Base-by-base conservation (phyloP, 306 rosid genomes). In the Bauhinia variegata region DNA sequence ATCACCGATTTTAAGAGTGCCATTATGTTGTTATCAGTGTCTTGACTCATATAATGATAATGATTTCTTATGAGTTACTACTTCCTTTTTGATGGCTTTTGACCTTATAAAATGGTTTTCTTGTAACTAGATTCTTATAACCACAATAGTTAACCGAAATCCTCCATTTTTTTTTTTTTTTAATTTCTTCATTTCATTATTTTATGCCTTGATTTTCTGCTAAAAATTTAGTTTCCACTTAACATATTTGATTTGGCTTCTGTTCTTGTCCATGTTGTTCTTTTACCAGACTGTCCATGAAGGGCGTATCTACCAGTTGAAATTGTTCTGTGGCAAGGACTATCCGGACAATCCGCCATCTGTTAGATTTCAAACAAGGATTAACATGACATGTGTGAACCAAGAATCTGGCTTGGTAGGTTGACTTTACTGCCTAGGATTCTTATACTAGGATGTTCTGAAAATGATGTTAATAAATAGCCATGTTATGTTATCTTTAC, bases 281-380 rank as follows among this genome's bases (percentile, higher is more conserved):
- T 67, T 46, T 72, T 71, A 38, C 70, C 78, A 93, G 99, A 88
- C 97, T 72, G 89, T 93, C 65, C 99, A 93, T 64, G 99, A 93
- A 82, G 99, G 97, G 52, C 81, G 91, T 63, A 93, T 90, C 74
- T 85, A 86, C 82, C 99, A 93, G 73, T 81, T 90, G 86, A 93
- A 90, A 62, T 85, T 93, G 74, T 90, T 88, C 67, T 93, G 99
- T 19, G 92, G 97, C 58, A 80, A 86, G 82, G 97, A 90, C 63
- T 93, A 93, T 78, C 99, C 97, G 0, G 97, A 86, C 57, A 86
- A 85, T 48, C 96, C 97, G 36, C 99, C 99, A 70, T 80, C 91
- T 37, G 99, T 90, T 55, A 90, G 90, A 82, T 90, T 93, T 80
- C 99, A 90, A 79, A 81, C 96, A 65, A 87, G 86, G 84, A 75